These are phyloP conservation scores for Sporothrix pallida DNA, from an alignment of 2,329 filamentous ascomycete genomes.

Conservation along the genomic window DNA sequence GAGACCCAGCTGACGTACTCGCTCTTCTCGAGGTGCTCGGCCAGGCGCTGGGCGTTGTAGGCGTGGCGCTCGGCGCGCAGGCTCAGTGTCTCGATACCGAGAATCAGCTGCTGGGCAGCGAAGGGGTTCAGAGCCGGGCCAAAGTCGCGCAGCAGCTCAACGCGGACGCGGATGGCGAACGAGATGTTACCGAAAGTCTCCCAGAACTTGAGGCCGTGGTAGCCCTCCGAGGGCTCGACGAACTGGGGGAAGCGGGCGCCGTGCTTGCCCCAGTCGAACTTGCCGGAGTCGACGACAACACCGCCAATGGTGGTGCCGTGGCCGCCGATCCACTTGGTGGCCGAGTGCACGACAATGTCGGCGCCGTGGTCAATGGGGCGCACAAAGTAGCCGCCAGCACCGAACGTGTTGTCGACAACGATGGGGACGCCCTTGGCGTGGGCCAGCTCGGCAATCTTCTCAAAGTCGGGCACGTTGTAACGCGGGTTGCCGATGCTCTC, in stretches of 20 bases:
- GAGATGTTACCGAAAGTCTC: slow-evolving; percentile 85
- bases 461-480: slow-evolving; percentile 92
- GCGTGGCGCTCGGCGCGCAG: slow-evolving; percentile 86
- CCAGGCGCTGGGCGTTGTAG: slow-evolving; percentile 78
- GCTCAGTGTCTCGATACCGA: slow-evolving; percentile 89
- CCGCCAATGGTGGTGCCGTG: slow-evolving; percentile 92
- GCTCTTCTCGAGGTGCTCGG: slow-evolving; percentile 82
- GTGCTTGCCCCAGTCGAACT: slow-evolving; percentile 91
- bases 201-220: slow-evolving; percentile 93
- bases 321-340: slow-evolving; percentile 96
- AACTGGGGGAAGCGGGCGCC: slow-evolving; percentile 89
- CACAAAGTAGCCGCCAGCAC: slow-evolving; percentile 86
- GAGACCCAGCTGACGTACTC: slow-evolving; percentile 90
- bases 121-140: slow-evolving; percentile 86
- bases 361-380: slow-evolving; percentile 88
- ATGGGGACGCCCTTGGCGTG: slow-evolving; percentile 71
- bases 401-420: slow-evolving; percentile 91
- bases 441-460: slow-evolving; percentile 81
- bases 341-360: slow-evolving; percentile 92
- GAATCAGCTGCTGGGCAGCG: slow-evolving; percentile 86
- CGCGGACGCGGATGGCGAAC: slow-evolving; percentile 83
- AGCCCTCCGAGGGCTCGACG: slow-evolving; percentile 83
- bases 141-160: slow-evolving; percentile 88
- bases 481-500: slow-evolving; percentile 93
- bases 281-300: slow-evolving; percentile 84